Percentiles rank a stretch among this genome's conserved stretches.
phyloP scores from a whole-genome alignment of 2,329 filamentous ascomycete genomes.

The Diaporthe nobilis region DNA sequence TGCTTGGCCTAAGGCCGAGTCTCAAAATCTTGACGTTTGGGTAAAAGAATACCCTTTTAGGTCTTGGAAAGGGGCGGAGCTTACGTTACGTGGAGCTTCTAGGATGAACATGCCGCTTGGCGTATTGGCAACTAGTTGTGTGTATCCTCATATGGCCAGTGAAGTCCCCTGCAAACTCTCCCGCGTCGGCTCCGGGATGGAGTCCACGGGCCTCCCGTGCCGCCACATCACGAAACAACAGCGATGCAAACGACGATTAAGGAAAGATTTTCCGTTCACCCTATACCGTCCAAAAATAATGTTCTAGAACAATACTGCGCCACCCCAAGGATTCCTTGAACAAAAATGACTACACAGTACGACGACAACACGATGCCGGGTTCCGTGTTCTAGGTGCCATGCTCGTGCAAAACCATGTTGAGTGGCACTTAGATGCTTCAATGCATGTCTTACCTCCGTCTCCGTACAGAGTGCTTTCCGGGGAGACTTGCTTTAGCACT shows the following conservation, averaged over 20 bases:
- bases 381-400: neutral
- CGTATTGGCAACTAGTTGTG: neutral
- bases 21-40: neutral
- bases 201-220: neutral
- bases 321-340: neutral
- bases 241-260: neutral
- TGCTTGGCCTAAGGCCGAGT: neutral
- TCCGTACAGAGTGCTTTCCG: neutral
- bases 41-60: neutral
- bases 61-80: neutral
- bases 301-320: neutral
- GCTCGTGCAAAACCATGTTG: neutral
- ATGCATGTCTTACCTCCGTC: neutral
- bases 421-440: neutral
- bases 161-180: constrained; percentile 2
- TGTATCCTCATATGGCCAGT: neutral
- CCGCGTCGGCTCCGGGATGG: neutral
- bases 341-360: neutral
- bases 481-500: neutral
- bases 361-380: neutral
- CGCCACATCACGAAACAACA: constrained; percentile 12
- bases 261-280: neutral
- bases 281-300: neutral
- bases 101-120: constrained; percentile 9
- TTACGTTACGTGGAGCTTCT: neutral